These are phyloP conservation scores for Metschnikowia continentalis DNA, from an alignment of 805 yeast genomes.

Conservation along the genomic window DNA sequence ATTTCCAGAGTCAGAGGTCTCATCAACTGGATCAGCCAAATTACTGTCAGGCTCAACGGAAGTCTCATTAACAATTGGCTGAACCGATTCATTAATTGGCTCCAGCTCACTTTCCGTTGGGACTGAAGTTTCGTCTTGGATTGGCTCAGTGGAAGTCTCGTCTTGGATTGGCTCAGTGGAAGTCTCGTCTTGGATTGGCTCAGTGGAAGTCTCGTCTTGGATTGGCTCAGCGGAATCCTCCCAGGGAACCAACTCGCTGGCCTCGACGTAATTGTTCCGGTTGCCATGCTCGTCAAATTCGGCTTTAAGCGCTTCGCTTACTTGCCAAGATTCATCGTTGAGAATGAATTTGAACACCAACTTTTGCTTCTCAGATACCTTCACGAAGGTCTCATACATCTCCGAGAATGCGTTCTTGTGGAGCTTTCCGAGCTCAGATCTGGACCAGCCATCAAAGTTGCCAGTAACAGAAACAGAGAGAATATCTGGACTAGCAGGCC, in stretches of 20 bases:
- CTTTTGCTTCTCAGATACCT: conserved; percentile 20
- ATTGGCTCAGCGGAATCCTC: neutral
- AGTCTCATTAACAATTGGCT: neutral
- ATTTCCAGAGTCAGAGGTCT: neutral
- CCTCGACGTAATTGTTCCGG: conserved; percentile 31
- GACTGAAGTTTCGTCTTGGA: neutral
- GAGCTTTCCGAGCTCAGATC: conserved; percentile 17
- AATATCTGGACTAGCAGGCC: conserved; percentile 16
- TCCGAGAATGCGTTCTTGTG: conserved; percentile 10
- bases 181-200: neutral
- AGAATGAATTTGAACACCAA: conserved; percentile 37
- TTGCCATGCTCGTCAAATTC: conserved; percentile 33
- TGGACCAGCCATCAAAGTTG: conserved; percentile 38
- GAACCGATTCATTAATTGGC: neutral
- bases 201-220: neutral
- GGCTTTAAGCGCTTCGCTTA: conserved; percentile 20
- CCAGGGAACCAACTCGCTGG: conserved; percentile 20
- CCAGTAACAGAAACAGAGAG: conserved; percentile 36
- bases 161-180: neutral
- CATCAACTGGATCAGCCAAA: neutral
- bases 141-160: neutral
- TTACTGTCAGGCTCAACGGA: neutral
- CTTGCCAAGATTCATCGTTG: conserved; percentile 31
- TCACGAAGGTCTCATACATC: conserved; percentile 21
- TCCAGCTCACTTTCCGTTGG: neutral